Base-by-base conservation (phyloP, 106 monocot species). In the Chionographis japonica region DNA sequence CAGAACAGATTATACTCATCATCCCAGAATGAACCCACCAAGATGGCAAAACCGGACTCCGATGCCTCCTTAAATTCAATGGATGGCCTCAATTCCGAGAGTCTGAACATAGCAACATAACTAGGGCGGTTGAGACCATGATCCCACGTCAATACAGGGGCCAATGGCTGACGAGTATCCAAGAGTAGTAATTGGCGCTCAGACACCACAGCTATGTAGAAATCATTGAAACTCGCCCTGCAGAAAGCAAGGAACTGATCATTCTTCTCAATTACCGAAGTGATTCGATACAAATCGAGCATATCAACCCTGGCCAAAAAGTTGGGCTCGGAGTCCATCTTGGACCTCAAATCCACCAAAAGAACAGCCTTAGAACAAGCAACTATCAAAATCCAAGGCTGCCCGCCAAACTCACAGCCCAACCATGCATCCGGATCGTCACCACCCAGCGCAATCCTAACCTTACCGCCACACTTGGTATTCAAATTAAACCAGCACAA, bases 1-100 rank as follows among this genome's bases (percentile, higher is more conserved):
- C 73, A 84, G 37, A 97, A 92, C 4, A 87, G 5, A 43, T 62
- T 89, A 56, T 89, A 92, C 54, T 82, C 71, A 56, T 67, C 50
- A 2, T 77, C 85, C 77, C 73, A 72, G 55, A 92, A 85, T n/a
- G 97, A 97, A 60, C 97, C 97, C 10, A 75, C 80, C 58, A 97
- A 55, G 56, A 92, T 87, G 16, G 78, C 81, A 74, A 72, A 85
- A 38, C 89, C 87, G 8, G 67, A 68, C 49, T 82, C 74, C 35
- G 85, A 82, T 16, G 72, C 71, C 61, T 66, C 59, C 6, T 79
- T 59, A 50, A 79, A 79, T 46, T 78, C 69, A 6, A 72, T 51
- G 4, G 82, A 73, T 37, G 54, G 55, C 62, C 90, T 78, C 61
- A 84, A 56, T 2, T 89, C 89, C 18, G 79, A 85, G 37, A 89